Evolutionary conservation across 2,329 filamentous ascomycete genomes (phyloP).

Genomic region (Aspergillus sp.): DNA sequence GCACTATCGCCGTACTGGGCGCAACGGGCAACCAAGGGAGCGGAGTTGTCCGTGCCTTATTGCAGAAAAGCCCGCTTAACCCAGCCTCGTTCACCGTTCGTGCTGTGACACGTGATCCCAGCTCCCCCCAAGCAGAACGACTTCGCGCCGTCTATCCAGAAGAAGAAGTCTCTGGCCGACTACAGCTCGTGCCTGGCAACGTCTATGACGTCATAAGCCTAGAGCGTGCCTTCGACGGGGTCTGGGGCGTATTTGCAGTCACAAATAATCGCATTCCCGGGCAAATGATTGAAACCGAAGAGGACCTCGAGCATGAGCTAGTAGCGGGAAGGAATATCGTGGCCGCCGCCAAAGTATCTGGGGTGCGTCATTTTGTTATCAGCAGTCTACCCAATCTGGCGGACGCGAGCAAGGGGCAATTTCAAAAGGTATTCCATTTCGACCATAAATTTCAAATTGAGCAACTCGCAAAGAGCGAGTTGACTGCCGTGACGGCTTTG

Average conservation of each 20-base stretch:
- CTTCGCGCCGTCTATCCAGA: slow-evolving; percentile 2
- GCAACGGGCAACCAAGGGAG: slow-evolving; percentile 22
- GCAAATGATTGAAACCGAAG: slow-evolving; percentile 15
- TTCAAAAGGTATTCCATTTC: slow-evolving; percentile 18
- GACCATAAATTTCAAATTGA: slow-evolving; percentile 21
- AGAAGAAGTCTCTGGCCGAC: slow-evolving; percentile 1
- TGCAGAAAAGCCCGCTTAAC: not conserved
- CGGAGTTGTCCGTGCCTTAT: slow-evolving; percentile 16
- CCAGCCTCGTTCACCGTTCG: slow-evolving; percentile 12
- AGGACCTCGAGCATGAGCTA: slow-evolving; percentile 24
- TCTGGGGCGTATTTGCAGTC: slow-evolving; percentile 24
- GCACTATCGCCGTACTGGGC: not conserved
- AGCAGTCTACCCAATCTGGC: slow-evolving; percentile 23
- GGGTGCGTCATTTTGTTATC: slow-evolving; percentile 20
- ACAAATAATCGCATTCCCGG: slow-evolving; percentile 14
- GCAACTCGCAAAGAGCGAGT: slow-evolving; percentile 14
- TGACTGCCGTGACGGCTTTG: slow-evolving; percentile 17
- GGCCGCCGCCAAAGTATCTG: slow-evolving; percentile 16
- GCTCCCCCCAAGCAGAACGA: slow-evolving; percentile 8
- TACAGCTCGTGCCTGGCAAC: slow-evolving; percentile 13
- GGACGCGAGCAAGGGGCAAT: slow-evolving; percentile 13
- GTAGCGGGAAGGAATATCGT: slow-evolving; percentile 23
- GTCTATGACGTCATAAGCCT: slow-evolving; percentile 14
- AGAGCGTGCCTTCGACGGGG: slow-evolving; percentile 14
- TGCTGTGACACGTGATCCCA: slow-evolving; percentile 16